Conservation (phyloP, 306 rosid genomes). For the Vigna mungo region DNA sequence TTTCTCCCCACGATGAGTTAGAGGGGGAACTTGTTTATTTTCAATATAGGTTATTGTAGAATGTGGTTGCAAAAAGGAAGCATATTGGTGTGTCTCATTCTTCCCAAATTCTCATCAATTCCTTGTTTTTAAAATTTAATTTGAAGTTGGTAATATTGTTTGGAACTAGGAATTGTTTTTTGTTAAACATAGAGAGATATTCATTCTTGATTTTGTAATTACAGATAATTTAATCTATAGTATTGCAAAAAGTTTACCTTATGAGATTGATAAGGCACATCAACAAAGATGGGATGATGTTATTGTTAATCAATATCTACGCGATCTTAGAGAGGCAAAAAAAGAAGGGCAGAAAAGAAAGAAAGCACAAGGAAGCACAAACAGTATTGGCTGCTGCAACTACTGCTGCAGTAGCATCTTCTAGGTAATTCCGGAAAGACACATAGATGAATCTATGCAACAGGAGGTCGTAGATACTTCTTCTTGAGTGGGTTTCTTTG, state of each 20-base stretch:
- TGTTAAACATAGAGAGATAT: background rate
- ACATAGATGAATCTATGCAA: constrained; percentile 67
- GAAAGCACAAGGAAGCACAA: constrained; percentile 94
- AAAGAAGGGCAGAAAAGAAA: constrained; percentile 95
- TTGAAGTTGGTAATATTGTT: constrained; percentile 10
- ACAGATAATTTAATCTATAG: constrained; percentile 74
- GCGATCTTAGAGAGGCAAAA: constrained; percentile 87
- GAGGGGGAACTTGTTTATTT: constrained; percentile 87
- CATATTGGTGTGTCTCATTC: constrained; percentile 61
- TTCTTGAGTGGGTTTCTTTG: too few species aligned
- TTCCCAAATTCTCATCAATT: constrained; percentile 26
- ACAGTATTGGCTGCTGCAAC: constrained; percentile 98
- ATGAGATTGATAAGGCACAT: constrained; percentile 71
- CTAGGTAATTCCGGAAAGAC: constrained; percentile 93
- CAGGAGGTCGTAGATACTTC: constrained; percentile 65
- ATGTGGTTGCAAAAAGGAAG: constrained; percentile 65
- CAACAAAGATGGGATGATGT: constrained; percentile 88
- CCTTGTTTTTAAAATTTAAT: background rate
- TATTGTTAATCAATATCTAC: constrained; percentile 76
- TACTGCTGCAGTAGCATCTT: constrained; percentile 95
- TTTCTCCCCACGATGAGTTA: constrained; percentile 80
- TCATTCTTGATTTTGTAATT: constrained; percentile 43
- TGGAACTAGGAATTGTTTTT: background rate
- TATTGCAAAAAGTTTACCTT: constrained; percentile 73
- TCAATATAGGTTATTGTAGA: constrained; percentile 73